Evolutionary conservation across 768 basidiomycete species (phyloP).

Genomic region (Dacryopinax spathularia): DNA sequence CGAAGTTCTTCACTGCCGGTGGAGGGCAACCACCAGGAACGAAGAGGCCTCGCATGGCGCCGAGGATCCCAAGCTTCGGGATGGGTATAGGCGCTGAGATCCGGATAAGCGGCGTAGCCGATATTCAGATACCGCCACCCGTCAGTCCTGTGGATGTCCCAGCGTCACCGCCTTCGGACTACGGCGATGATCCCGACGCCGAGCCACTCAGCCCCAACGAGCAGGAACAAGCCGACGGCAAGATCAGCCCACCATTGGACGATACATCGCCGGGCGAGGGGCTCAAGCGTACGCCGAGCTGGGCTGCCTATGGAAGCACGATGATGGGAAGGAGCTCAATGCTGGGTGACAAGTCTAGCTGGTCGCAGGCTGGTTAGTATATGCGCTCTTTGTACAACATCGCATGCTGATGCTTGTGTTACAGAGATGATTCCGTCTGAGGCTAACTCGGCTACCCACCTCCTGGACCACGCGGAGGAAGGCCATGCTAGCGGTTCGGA

Average conservation of each 20-base stretch:
- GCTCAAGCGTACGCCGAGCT: not conserved
- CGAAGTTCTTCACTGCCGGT: constrained; percentile 59
- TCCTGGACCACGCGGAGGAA: not conserved
- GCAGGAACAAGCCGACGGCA: not conserved
- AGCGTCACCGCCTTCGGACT: not conserved
- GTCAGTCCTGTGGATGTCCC: not conserved
- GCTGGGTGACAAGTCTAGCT: not conserved
- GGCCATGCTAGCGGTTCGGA: not conserved
- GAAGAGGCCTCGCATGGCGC: constrained; percentile 42
- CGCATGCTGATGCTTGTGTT: not conserved
- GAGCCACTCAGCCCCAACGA: too few relatives aligned
- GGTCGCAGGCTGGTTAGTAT: not conserved
- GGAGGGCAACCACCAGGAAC: constrained; percentile 15
- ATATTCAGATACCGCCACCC: not conserved
- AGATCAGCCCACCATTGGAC: not conserved
- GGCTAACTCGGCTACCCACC: not conserved
- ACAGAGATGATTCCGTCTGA: not conserved
- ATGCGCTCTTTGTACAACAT: not conserved
- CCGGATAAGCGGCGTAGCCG: constrained; percentile 17
- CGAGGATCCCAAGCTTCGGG: constrained; percentile 81
- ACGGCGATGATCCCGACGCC: constrained; percentile 1
- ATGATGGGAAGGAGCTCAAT: not conserved
- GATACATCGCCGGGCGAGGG: not conserved
- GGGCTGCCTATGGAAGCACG: not conserved
- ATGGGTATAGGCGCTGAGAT: constrained; percentile 53